Conservation (phyloP, 2,329 filamentous ascomycete genomes). For the Mycosphaerella sp. region DNA sequence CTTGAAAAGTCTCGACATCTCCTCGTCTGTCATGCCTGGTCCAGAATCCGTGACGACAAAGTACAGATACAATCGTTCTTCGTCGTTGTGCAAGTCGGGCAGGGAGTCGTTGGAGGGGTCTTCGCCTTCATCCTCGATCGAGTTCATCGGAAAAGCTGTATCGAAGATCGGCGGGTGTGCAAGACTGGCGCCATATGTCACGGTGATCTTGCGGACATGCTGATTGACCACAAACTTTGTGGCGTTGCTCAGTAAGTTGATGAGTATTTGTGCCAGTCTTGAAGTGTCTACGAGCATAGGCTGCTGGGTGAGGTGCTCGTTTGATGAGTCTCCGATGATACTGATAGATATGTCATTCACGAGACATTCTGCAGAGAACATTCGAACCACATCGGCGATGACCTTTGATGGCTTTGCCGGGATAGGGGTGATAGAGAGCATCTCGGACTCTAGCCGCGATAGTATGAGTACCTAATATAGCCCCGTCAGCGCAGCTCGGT, state of each 20-base stretch:
- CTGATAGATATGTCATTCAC: constrained; percentile 30
- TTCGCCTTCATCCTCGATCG: background rate
- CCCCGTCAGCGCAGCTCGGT: no score
- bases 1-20: constrained; percentile 51
- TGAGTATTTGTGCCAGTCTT: constrained; percentile 22
- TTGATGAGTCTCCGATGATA: constrained; percentile 7
- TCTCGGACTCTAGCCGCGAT: constrained; percentile 34
- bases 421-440: constrained; percentile 35
- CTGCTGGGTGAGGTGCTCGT: background rate
- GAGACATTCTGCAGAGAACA: constrained; percentile 36
- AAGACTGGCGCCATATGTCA: constrained; percentile 11
- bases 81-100: constrained; percentile 16
- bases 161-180: background rate
- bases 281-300: constrained; percentile 14
- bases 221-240: constrained; percentile 21
- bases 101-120: background rate
- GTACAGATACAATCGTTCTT: constrained; percentile 29
- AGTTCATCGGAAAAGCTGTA: background rate
- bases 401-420: constrained; percentile 32
- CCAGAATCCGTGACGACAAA: constrained; percentile 36
- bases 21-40: constrained; percentile 35
- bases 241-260: constrained; percentile 27
- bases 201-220: constrained; percentile 3
- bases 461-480: constrained; percentile 44
- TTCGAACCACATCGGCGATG: constrained; percentile 33